These are phyloP conservation scores for Echium plantagineum DNA, from an alignment of 257 asterid genomes.

Conservation along the genomic window DNA sequence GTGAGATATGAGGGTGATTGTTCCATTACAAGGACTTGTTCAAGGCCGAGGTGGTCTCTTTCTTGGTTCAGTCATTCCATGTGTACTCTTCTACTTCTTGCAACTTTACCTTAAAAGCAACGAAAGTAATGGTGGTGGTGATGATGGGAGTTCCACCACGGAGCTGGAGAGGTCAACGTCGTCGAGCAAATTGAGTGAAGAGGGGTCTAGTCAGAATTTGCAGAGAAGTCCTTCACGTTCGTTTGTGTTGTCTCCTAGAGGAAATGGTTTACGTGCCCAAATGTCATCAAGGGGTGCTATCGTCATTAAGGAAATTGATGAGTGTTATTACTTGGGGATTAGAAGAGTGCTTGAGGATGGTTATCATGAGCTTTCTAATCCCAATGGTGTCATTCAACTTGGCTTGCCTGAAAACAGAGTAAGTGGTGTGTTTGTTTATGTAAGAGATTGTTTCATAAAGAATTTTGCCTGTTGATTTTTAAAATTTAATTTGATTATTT, in stretches of 20 bases:
- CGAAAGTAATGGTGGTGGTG: constrained; percentile 17
- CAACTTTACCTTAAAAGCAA: constrained; percentile 45
- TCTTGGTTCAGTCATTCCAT: constrained; percentile 52
- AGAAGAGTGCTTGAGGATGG: too few species aligned
- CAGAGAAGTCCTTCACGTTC: constrained; percentile 37
- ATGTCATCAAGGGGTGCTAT: constrained; percentile 39
- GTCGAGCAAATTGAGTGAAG: too few species aligned
- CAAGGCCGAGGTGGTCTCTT: constrained; percentile 66
- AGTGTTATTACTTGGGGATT: too few species aligned
- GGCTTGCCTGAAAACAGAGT: constrained; percentile 49
- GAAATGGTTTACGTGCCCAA: constrained; percentile 23
- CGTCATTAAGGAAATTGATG: constrained; percentile 22
- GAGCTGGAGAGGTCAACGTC: too few species aligned
- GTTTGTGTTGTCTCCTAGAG: constrained; percentile 25
- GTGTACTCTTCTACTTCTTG: constrained; percentile 60
- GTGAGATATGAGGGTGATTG: constrained; percentile 65
- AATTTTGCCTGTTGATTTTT: too few species aligned
- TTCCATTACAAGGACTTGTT: constrained; percentile 62
- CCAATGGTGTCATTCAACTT: constrained; percentile 52
- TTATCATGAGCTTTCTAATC: constrained; percentile 13
- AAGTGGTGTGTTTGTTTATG: constrained; percentile 10
- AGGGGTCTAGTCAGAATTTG: constrained; percentile 11
- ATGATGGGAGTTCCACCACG: too few species aligned
- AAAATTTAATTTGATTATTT: too few species aligned
- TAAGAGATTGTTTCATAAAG: neutral